Base-by-base conservation (phyloP, 2,329 filamentous ascomycete species). In the Aspergillus fumigatiaffinis region DNA sequence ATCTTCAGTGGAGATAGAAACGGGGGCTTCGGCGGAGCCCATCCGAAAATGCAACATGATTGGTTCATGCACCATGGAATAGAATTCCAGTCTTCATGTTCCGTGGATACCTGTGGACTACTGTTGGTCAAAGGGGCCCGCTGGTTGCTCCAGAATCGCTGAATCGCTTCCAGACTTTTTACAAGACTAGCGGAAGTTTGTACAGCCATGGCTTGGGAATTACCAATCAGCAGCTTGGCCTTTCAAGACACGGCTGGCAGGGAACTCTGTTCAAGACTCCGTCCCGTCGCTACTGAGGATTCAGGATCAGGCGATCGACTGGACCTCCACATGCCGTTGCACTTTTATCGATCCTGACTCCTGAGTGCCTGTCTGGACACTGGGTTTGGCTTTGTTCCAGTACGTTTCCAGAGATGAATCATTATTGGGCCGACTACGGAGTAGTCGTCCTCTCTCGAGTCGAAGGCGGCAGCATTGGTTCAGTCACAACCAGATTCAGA, bases 261-360 rank as follows among this genome's bases (percentile, higher is more conserved):
- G 32, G 14, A 38, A 38, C 32, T 35, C 12, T 14, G 29, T 35
- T 35, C 12, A 17, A 38, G 32, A 17, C 32, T 38, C 5, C 14
- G 14, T 38, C 14, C 32, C 32, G 32, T 17, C 35, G 23, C 23
- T 20, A 54, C 26, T 46, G 48, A 53, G 55, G 46, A 59, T 44
- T 54, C 55, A 60, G 60, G 58, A 58, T 62, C 57, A 21, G 52
- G 48, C 51, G 60, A 62, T 62, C 60, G 53, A 49, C 55, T 51
- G 50, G 53, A 51, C 42, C 56, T 58, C 60, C 60, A 60, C 60
- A 56, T 62, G 60, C 55, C 51, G 56, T 60, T 52, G 55, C 60
- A 58, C 53, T 62, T 62, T 60, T 53, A 60, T 58, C 58, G 60
- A 62, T 62, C 60, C 60, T 62, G 54, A 53, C 60, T 62, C 60